A percentile compares a stretch with the other conserved stretches of the same genome.
These are phyloP conservation scores for Phaeosphaeriaceae sp. DNA, from an alignment of 2,329 filamentous ascomycete genomes.

Conservation along the genomic window DNA sequence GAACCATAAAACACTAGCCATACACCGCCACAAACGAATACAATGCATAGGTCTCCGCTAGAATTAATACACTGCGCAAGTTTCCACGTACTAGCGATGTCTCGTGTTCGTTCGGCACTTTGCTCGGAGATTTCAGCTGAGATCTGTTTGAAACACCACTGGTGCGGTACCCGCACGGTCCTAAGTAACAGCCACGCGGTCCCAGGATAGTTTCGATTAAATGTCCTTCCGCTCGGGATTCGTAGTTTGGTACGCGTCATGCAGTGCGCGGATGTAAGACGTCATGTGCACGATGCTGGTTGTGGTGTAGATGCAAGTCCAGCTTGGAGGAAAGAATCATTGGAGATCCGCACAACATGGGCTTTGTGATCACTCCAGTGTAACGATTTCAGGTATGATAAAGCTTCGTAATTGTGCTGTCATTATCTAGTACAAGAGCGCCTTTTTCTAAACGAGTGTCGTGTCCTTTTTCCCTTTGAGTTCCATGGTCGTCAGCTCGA, in stretches of 20 bases:
- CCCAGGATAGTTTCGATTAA: not conserved
- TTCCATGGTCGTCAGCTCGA: conserved; percentile 31
- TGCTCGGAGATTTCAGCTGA: not conserved
- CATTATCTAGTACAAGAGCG: not conserved
- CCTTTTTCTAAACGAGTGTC: conserved; percentile 10
- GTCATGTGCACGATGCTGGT: too few species aligned
- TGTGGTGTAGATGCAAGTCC: too few species aligned
- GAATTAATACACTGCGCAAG: not conserved
- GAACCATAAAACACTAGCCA: too few species aligned
- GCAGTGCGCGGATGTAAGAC: too few species aligned
- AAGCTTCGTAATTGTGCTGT: not conserved
- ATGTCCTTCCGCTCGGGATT: not conserved
- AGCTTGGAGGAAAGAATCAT: too few species aligned
- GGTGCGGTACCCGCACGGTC: not conserved
- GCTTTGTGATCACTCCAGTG: too few species aligned
- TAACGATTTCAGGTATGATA: too few species aligned
- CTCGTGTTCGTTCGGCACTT: conserved; percentile 3
- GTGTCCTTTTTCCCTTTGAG: conserved; percentile 9
- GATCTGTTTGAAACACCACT: conserved; percentile 1
- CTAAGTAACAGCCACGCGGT: not conserved
- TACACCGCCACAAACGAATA: not conserved
- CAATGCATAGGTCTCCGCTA: not conserved
- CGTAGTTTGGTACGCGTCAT: too few species aligned
- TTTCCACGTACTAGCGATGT: not conserved
- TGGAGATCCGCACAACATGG: too few species aligned